Conservation (phyloP, 441 rosid species). For the Pelargonium cotyledonis region DNA sequence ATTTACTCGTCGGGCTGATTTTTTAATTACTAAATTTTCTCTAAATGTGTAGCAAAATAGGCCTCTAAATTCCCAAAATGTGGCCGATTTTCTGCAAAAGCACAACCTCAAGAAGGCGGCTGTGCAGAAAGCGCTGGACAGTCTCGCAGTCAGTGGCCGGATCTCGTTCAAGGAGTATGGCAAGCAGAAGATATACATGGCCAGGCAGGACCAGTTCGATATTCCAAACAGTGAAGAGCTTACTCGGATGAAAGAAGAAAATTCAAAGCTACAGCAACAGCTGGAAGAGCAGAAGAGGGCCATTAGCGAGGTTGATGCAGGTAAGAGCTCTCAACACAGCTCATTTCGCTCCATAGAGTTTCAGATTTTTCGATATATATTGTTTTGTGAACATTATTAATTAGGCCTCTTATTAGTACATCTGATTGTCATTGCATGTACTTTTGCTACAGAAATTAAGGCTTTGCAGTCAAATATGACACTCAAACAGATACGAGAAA, state of each 20-base stretch:
- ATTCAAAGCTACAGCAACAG: slow-evolving; percentile 52
- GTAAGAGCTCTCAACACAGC: slow-evolving; percentile 20
- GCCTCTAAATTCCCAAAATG: slow-evolving; percentile 79
- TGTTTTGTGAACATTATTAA: neutral
- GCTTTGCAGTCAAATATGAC: slow-evolving; percentile 70
- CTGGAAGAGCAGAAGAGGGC: slow-evolving; percentile 52
- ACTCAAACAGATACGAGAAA: slow-evolving; percentile 59
- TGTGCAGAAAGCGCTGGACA: slow-evolving; percentile 73
- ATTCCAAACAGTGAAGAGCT: slow-evolving; percentile 82
- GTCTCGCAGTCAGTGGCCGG: slow-evolving; percentile 60
- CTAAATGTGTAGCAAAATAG: slow-evolving; percentile 63
- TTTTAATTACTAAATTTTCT: neutral
- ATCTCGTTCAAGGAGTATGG: slow-evolving; percentile 89
- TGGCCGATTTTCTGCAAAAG: slow-evolving; percentile 83
- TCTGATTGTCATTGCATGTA: slow-evolving; percentile 1
- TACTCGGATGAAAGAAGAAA: slow-evolving; percentile 72
- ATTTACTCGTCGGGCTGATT: neutral
- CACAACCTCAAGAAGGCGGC: slow-evolving; percentile 84
- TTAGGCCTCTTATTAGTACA: neutral
- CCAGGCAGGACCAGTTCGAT: slow-evolving; percentile 84
- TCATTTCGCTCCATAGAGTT: neutral
- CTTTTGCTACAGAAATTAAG: slow-evolving; percentile 48
- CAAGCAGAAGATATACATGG: slow-evolving; percentile 83
- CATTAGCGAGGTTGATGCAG: slow-evolving; percentile 57
- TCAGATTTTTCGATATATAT: neutral